Percentiles rank a stretch among this genome's conserved stretches.
phyloP scores from a whole-genome alignment of 495 filamentous ascomycete species.

The Staphylotrichum tortipilum region DNA sequence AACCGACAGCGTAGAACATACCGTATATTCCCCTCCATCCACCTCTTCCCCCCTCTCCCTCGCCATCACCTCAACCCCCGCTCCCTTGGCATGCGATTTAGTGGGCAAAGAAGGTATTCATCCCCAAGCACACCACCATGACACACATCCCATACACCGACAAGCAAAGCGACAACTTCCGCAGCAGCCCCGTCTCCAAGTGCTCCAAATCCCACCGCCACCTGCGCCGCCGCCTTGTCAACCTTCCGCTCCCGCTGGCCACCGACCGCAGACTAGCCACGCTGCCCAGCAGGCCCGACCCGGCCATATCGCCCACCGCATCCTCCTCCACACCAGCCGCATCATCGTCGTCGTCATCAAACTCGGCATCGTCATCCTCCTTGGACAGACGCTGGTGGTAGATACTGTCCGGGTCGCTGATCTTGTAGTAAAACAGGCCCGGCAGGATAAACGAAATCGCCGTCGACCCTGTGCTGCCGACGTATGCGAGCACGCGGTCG shows the following conservation, averaged over 20 bases:
- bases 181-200: slow-evolving; percentile 47
- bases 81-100: no score
- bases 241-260: slow-evolving; percentile 31
- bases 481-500: slow-evolving; percentile 86
- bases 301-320: slow-evolving; percentile 13
- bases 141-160: slow-evolving; percentile 77
- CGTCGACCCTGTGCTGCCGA: slow-evolving; percentile 88
- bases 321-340: slow-evolving; percentile 27
- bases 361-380: slow-evolving; percentile 68
- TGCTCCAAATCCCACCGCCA: slow-evolving; percentile 46
- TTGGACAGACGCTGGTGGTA: slow-evolving; percentile 78
- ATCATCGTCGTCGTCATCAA: slow-evolving; percentile 36
- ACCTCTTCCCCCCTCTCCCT: no score
- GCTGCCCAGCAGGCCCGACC: slow-evolving; percentile 37
- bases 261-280: slow-evolving; percentile 37
- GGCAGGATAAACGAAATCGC: slow-evolving; percentile 95
- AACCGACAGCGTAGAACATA: no score
- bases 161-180: slow-evolving; percentile 64
- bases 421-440: slow-evolving; percentile 96
- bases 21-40: no score
- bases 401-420: slow-evolving; percentile 73
- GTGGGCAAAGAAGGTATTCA: slow-evolving; percentile 49
- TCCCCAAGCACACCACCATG: slow-evolving; percentile 79
- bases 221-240: slow-evolving; percentile 18
- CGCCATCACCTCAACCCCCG: no score